A percentile compares a stretch with the other conserved stretches of the same genome.
Conservation (phyloP, 2,329 filamentous ascomycete genomes). For the Claviceps fusiformis region DNA sequence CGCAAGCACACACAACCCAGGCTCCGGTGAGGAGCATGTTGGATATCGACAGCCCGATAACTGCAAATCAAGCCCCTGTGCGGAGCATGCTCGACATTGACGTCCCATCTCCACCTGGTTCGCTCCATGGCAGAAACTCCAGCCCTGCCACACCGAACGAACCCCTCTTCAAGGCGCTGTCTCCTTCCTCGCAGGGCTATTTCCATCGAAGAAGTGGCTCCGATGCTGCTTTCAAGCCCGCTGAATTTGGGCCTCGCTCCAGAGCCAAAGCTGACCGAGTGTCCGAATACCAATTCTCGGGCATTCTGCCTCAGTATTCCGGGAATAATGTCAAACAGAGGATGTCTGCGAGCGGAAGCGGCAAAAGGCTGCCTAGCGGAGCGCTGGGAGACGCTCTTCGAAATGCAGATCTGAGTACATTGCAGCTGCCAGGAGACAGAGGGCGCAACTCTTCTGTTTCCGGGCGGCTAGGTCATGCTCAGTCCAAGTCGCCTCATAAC, state of each 20-base stretch:
- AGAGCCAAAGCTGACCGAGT: conserved; percentile 27
- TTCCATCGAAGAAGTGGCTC: conserved; percentile 40
- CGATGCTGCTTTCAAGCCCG: conserved; percentile 35
- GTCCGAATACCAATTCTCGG: conserved; percentile 47
- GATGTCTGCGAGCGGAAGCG: conserved; percentile 15
- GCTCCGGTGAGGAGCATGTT: conserved; percentile 53
- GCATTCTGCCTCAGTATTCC: conserved; percentile 22
- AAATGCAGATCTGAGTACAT: conserved; percentile 33
- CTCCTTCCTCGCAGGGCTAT: conserved; percentile 9
- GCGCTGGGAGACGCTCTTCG: conserved; percentile 41
- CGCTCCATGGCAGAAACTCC: conserved; percentile 17
- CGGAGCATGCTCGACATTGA: conserved; percentile 41
- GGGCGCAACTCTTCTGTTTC: conserved; percentile 27
- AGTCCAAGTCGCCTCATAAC: conserved; percentile 40
- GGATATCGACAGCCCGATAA: conserved; percentile 35
- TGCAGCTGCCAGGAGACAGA: conserved; percentile 34
- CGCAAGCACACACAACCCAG: conserved; percentile 24
- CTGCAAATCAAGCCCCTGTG: conserved; percentile 24
- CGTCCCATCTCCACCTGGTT: conserved; percentile 19
- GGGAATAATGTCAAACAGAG: conserved; percentile 19
- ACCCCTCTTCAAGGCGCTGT: conserved; percentile 10
- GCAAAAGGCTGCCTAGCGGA: conserved; percentile 20
- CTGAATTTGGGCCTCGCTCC: conserved; percentile 28
- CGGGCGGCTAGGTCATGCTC: conserved; percentile 20
- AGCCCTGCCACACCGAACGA: conserved; percentile 20